These are phyloP conservation scores for Nymphaea thermarum DNA, from an alignment of 164 flowering plant genomes.

Conservation along the genomic window DNA sequence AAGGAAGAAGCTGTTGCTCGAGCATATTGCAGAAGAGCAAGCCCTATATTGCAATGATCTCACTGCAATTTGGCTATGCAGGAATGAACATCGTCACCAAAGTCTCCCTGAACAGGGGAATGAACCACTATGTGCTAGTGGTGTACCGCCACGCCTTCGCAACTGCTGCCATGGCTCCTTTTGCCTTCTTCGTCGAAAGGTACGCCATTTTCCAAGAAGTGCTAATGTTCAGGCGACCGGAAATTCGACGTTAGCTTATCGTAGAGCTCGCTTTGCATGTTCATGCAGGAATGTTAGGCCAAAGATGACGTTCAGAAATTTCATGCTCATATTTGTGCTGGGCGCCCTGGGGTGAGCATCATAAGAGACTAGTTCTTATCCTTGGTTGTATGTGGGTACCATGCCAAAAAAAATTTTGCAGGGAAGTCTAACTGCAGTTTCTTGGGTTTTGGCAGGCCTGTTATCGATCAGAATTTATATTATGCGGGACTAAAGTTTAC, in stretches of 20 bases:
- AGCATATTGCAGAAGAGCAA: background rate
- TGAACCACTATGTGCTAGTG: conserved; percentile 6
- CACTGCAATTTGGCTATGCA: conserved; percentile 8
- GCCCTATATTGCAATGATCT: conserved; percentile 10
- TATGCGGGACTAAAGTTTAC: conserved; percentile 78
- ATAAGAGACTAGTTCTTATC: background rate
- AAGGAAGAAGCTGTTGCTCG: background rate
- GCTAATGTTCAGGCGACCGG: background rate
- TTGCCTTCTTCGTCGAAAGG: conserved; percentile 4
- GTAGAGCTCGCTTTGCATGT: background rate
- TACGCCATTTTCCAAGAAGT: background rate
- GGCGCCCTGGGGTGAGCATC: conserved; percentile 38
- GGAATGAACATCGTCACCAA: conserved; percentile 8
- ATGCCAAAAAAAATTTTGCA: too few species aligned
- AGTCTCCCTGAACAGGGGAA: conserved; percentile 2
- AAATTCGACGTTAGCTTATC: background rate
- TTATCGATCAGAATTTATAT: conserved; percentile 88
- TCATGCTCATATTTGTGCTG: conserved; percentile 25
- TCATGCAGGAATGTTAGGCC: conserved; percentile 25
- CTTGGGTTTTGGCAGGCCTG: conserved; percentile 44
- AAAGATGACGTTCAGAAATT: conserved; percentile 21
- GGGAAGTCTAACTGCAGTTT: background rate
- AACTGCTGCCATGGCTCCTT: conserved; percentile 1
- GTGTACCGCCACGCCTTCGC: conserved; percentile 4
- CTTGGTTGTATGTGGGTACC: background rate